These are phyloP conservation scores for Alternaria ventricosa DNA, from an alignment of 2,329 filamentous ascomycete species.

Conservation along the genomic window DNA sequence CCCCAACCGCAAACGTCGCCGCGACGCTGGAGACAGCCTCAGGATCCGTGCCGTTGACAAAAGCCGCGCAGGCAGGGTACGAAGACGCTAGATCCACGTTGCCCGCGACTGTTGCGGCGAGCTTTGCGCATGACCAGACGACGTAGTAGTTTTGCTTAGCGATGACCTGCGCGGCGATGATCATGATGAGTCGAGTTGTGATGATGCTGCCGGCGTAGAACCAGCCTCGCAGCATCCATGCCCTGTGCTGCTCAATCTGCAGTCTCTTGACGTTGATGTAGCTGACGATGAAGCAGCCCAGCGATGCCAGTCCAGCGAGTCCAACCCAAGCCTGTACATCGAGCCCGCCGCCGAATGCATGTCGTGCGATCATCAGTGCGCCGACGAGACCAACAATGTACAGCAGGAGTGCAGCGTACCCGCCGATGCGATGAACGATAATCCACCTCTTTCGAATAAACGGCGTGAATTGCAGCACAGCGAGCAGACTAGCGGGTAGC, in stretches of 20 bases:
- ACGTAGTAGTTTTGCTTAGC: constrained; percentile 43
- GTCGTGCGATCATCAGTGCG: constrained; percentile 61
- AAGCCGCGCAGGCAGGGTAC: constrained; percentile 57
- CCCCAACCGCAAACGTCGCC: constrained; percentile 32
- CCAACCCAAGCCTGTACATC: constrained; percentile 57
- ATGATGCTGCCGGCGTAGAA: constrained; percentile 59
- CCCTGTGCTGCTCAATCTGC: constrained; percentile 57
- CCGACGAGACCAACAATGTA: constrained; percentile 56
- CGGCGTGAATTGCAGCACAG: constrained; percentile 53
- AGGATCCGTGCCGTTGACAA: constrained; percentile 44
- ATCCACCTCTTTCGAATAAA: constrained; percentile 56
- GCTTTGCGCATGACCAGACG: constrained; percentile 57
- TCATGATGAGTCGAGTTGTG: constrained; percentile 59
- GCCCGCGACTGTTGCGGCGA: constrained; percentile 49
- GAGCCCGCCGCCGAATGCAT: constrained; percentile 62
- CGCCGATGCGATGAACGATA: constrained; percentile 66
- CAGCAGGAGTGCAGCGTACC: constrained; percentile 62
- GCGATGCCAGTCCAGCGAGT: constrained; percentile 55
- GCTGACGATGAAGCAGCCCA: constrained; percentile 55
- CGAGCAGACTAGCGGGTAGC: constrained; percentile 51
- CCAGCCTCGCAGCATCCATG: constrained; percentile 41
- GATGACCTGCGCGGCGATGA: constrained; percentile 53
- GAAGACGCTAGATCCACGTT: constrained; percentile 7
- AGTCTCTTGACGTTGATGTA: constrained; percentile 65
- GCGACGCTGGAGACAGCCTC: constrained; percentile 26